A percentile compares a stretch with the other conserved stretches of the same genome.
These are phyloP conservation scores for Trichoderma breve DNA, from an alignment of 2,329 filamentous ascomycete species.

Conservation along the genomic window DNA sequence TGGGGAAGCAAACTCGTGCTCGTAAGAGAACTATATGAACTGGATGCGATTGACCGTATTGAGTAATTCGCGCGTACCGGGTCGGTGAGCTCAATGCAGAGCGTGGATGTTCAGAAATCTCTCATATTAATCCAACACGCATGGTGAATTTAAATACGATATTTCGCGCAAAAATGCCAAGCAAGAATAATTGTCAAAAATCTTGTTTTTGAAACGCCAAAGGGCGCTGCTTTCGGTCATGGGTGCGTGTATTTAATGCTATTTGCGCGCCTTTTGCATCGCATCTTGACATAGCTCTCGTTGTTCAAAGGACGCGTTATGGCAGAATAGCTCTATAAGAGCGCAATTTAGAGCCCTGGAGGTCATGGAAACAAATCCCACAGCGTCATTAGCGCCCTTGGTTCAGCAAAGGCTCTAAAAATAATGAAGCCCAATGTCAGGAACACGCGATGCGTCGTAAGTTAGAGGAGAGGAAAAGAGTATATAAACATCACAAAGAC, in stretches of 20 bases:
- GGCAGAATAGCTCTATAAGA: not conserved
- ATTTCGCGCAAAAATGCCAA: not conserved
- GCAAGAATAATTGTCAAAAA: not conserved
- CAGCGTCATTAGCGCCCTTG: conserved; percentile 13
- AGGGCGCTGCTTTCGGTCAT: not conserved
- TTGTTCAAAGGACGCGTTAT: not conserved
- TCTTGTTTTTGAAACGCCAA: not conserved
- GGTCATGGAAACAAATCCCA: not conserved
- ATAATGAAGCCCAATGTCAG: not conserved
- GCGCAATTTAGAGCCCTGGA: too few relatives aligned
- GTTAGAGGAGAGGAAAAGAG: not conserved
- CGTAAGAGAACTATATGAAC: not conserved
- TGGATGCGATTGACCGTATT: not conserved
- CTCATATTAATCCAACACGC: not conserved
- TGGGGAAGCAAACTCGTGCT: not conserved
- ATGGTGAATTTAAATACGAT: not conserved
- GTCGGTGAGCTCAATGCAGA: not conserved
- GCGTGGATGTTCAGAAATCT: not conserved
- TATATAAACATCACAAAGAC: not conserved
- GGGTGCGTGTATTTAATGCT: not conserved
- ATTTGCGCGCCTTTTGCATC: not conserved
- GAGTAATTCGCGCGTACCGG: not conserved
- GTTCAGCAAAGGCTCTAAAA: not conserved
- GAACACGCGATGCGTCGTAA: not conserved
- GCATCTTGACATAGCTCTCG: not conserved